These are phyloP conservation scores for Austroboletus niveus DNA, from an alignment of 1,284 basidiomycete species.

Conservation along the genomic window DNA sequence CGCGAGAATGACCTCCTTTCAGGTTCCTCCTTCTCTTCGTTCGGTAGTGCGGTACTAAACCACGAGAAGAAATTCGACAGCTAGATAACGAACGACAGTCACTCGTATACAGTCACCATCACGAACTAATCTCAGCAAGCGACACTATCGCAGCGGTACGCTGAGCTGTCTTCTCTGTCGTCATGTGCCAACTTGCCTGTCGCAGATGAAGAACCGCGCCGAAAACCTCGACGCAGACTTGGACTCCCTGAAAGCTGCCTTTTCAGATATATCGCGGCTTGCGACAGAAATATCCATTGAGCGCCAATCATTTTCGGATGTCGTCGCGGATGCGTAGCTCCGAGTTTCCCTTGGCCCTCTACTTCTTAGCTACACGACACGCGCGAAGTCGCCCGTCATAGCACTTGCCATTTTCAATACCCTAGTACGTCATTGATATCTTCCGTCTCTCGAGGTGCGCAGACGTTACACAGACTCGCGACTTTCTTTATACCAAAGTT, in stretches of 20 bases:
- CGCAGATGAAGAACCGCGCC: conserved; percentile 80
- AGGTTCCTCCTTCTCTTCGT: conserved; percentile 39
- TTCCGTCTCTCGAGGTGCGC: not conserved
- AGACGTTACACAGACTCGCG: conserved; percentile 8
- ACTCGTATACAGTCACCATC: conserved; percentile 92
- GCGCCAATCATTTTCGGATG: conserved; percentile 1
- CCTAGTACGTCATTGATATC: conserved; percentile 2
- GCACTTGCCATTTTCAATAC: not conserved
- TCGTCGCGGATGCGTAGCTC: conserved; percentile 2
- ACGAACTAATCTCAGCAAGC: conserved; percentile 88
- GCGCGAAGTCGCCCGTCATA: not conserved
- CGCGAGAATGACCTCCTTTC: conserved; percentile 75
- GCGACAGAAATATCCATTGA: conserved; percentile 66
- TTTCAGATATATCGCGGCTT: conserved; percentile 81
- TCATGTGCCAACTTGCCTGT: not conserved
- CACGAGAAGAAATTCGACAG: conserved; percentile 71
- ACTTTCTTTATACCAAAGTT: conserved; percentile 11
- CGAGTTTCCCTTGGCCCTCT: not conserved
- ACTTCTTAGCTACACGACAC: not conserved
- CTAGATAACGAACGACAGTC: conserved; percentile 87
- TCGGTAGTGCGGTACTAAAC: conserved; percentile 12
- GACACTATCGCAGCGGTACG: conserved; percentile 85
- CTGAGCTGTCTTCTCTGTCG: conserved; percentile 2
- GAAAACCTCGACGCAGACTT: conserved; percentile 80
- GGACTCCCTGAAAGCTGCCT: conserved; percentile 75